A percentile compares a stretch with the other conserved stretches of the same genome.
phyloP scores from a whole-genome alignment of 306 rosid genomes.

The Cucumis hystrix region DNA sequence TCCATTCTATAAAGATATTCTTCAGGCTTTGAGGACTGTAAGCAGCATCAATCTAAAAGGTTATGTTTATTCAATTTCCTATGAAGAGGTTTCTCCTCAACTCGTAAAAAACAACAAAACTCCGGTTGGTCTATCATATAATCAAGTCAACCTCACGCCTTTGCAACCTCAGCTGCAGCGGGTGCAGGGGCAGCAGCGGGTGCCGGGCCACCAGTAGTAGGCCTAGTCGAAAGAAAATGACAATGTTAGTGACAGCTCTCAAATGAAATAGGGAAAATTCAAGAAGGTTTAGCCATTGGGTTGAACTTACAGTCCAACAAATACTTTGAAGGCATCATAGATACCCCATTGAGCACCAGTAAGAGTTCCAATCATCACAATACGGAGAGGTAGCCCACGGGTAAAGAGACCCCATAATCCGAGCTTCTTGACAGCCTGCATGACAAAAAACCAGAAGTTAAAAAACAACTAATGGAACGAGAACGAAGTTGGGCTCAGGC shows the following conservation, averaged over 20 bases:
- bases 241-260: background rate
- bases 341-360: slow-evolving; percentile 98
- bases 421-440: slow-evolving; percentile 80
- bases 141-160: slow-evolving; percentile 7
- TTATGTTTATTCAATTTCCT: slow-evolving; percentile 39
- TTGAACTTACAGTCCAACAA: slow-evolving; percentile 80
- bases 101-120: slow-evolving; percentile 17
- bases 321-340: slow-evolving; percentile 91
- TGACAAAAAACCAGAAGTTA: background rate
- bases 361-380: slow-evolving; percentile 94
- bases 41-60: background rate
- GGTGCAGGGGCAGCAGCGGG: slow-evolving; percentile 14
- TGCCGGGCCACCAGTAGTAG: slow-evolving; percentile 80
- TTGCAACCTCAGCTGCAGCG: slow-evolving; percentile 18
- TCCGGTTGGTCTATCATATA: background rate
- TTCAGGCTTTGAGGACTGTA: background rate
- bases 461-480: background rate
- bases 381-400: slow-evolving; percentile 98
- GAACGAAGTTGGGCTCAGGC: background rate
- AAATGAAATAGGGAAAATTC: background rate
- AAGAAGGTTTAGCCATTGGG: background rate
- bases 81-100: slow-evolving; percentile 15
- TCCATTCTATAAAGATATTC: slow-evolving; percentile 4
- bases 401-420: slow-evolving; percentile 77
- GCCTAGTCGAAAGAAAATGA: slow-evolving; percentile 28